phyloP scores from a whole-genome alignment of 1,284 basidiomycete genomes.

The Neotropicomus parvogracilis region DNA sequence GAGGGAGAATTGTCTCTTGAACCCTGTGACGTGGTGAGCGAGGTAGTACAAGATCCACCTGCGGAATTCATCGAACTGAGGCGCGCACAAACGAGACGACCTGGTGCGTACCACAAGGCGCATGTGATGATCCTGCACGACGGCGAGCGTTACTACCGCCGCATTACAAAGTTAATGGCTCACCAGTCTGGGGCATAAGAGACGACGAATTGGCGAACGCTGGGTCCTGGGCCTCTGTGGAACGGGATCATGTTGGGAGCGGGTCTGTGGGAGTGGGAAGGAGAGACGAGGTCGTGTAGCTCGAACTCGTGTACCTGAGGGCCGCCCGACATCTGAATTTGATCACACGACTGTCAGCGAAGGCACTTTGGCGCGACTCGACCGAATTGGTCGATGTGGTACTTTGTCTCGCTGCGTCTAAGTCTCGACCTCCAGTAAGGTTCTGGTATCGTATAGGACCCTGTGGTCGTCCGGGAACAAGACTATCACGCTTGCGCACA shows the following conservation, averaged over 20 bases:
- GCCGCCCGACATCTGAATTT: neutral
- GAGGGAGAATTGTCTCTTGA: constrained; percentile 68
- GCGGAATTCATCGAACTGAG: neutral
- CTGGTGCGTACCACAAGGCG: constrained; percentile 22
- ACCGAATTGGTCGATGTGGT: too few relatives aligned
- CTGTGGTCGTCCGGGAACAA: too few relatives aligned
- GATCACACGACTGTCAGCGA: neutral
- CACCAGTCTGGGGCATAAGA: constrained; percentile 34
- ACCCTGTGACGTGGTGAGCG: constrained; percentile 54
- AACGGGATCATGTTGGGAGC: constrained; percentile 10
- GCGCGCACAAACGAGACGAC: neutral
- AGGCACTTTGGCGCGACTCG: neutral
- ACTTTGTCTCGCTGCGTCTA: too few relatives aligned
- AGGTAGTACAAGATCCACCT: constrained; percentile 46
- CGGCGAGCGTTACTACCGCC: too few relatives aligned
- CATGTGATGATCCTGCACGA: constrained; percentile 29
- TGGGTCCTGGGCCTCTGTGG: constrained; percentile 14
- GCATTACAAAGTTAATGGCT: constrained; percentile 10
- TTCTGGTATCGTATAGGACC: too few relatives aligned
- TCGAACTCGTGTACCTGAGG: neutral
- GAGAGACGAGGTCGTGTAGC: neutral
- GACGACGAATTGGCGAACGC: constrained; percentile 17
- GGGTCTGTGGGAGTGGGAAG: neutral
- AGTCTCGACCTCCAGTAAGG: too few relatives aligned
- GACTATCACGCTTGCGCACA: too few relatives aligned